A percentile compares a stretch with the other conserved stretches of the same genome.
Evolutionary conservation across 148 eudicot genomes (phyloP).

Genomic region (Amaranthus hypochondriacus): DNA sequence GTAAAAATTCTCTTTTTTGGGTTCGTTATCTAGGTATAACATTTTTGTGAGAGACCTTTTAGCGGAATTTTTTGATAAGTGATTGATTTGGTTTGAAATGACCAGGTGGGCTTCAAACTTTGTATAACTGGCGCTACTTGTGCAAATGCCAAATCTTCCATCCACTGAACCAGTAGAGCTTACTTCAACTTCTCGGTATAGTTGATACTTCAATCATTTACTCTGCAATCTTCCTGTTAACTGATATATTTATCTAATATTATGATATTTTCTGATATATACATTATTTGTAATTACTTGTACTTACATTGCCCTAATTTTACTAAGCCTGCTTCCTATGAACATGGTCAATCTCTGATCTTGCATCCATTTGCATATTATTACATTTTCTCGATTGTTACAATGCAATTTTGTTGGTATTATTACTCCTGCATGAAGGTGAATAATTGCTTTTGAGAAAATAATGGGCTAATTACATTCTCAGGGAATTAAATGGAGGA

Average conservation of each 20-base stretch:
- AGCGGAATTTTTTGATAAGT: neutral
- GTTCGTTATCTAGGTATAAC: neutral
- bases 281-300: too few relatives aligned
- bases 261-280: neutral
- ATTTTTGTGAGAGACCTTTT: neutral
- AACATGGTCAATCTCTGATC: too few relatives aligned
- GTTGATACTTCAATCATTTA: slow-evolving; percentile 25
- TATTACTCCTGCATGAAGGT: neutral
- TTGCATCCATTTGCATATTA: too few relatives aligned
- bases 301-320: too few relatives aligned
- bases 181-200: slow-evolving; percentile 29
- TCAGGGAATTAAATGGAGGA: slow-evolving; percentile 60
- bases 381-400: too few relatives aligned
- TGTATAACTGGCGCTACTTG: slow-evolving; percentile 26
- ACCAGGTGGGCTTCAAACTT: slow-evolving; percentile 30
- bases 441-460: slow-evolving; percentile 9
- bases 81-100: slow-evolving; percentile 8
- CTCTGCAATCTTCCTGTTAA: slow-evolving; percentile 1
- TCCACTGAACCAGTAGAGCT: slow-evolving; percentile 34
- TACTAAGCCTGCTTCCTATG: too few relatives aligned
- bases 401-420: neutral
- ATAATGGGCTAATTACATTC: slow-evolving; percentile 4
- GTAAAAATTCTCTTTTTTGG: neutral
- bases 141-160: slow-evolving; percentile 50
- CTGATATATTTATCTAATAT: neutral